Evolutionary conservation across 2,329 filamentous ascomycete species (phyloP).

Genomic region (Aureobasidium sp.): DNA sequence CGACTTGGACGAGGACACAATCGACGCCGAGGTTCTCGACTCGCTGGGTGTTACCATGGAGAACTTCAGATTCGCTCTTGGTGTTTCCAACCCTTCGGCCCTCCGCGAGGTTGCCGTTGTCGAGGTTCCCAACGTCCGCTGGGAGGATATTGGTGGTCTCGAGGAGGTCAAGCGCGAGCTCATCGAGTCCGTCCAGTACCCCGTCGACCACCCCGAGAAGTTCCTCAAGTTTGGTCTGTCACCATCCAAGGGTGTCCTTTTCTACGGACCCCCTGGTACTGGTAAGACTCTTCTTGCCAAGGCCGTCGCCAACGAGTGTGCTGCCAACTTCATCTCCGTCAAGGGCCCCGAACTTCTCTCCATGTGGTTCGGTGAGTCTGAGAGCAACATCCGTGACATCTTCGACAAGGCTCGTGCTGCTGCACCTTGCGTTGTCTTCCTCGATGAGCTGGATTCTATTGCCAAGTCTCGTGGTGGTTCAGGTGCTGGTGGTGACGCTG

Average conservation of each 20-base stretch:
- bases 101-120: slow-evolving; percentile 98
- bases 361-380: slow-evolving; percentile 99
- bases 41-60: slow-evolving; percentile 99
- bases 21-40: slow-evolving; percentile 96
- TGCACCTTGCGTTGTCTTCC: slow-evolving; percentile 96
- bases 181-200: slow-evolving; percentile 97
- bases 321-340: slow-evolving; percentile 99
- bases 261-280: slow-evolving; percentile 98
- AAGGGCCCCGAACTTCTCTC: slow-evolving; percentile 97
- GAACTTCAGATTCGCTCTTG: slow-evolving; percentile 98
- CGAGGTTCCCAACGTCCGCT: slow-evolving; percentile 97
- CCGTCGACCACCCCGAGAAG: slow-evolving; percentile 97
- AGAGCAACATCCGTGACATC: slow-evolving; percentile 99
- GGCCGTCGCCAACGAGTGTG: slow-evolving; percentile 97
- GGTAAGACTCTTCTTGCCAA: slow-evolving; percentile 99
- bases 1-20: slow-evolving; percentile 96
- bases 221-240: slow-evolving; percentile 99
- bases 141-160: slow-evolving; percentile 99
- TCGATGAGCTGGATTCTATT: slow-evolving; percentile 97
- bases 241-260: slow-evolving; percentile 94
- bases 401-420: slow-evolving; percentile 99
- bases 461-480: slow-evolving; percentile 99
- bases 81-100: slow-evolving; percentile 96
- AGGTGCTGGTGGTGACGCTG: slow-evolving; percentile 88
- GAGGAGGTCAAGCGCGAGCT: slow-evolving; percentile 99